Conservation (phyloP, 108 stramenopile genomes). For the Phaeodactylum tricornutum region DNA sequence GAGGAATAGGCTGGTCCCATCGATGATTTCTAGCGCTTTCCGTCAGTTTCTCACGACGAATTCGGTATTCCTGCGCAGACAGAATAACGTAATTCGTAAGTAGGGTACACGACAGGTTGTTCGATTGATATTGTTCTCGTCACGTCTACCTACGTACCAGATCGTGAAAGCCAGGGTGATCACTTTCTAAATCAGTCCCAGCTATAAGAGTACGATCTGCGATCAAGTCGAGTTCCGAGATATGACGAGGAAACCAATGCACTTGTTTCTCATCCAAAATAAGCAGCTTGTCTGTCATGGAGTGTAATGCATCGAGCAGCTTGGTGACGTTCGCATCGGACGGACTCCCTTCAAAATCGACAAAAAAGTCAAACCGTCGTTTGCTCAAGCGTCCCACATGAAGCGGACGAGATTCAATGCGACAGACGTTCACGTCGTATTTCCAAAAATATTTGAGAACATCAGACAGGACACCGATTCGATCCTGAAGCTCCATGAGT, state of each 20-base stretch:
- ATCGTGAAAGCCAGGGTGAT: slow-evolving; percentile 91
- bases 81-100: too few relatives aligned
- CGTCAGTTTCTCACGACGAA: slow-evolving; percentile 67
- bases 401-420: slow-evolving; percentile 81
- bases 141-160: too few relatives aligned
- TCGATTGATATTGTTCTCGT: too few relatives aligned
- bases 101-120: too few relatives aligned
- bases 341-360: slow-evolving; percentile 62
- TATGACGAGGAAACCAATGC: slow-evolving; percentile 90
- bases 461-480: slow-evolving; percentile 80
- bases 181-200: slow-evolving; percentile 63
- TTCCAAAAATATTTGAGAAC: slow-evolving; percentile 88
- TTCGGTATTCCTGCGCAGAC: slow-evolving; percentile 76
- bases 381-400: slow-evolving; percentile 2
- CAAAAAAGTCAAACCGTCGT: slow-evolving; percentile 65
- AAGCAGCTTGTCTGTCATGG: slow-evolving; percentile 53
- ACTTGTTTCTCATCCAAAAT: slow-evolving; percentile 81
- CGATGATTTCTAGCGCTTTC: slow-evolving; percentile 48
- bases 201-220: slow-evolving; percentile 85
- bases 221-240: slow-evolving; percentile 84
- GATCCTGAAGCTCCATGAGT: slow-evolving; percentile 81
- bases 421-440: slow-evolving; percentile 83
- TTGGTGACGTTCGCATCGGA: slow-evolving; percentile 40
- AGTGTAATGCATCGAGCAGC: slow-evolving; percentile 35
- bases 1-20: slow-evolving; percentile 68